Base-by-base conservation (phyloP, 1,139 yeast species). In the Protomyces lactucae-debilis region DNA sequence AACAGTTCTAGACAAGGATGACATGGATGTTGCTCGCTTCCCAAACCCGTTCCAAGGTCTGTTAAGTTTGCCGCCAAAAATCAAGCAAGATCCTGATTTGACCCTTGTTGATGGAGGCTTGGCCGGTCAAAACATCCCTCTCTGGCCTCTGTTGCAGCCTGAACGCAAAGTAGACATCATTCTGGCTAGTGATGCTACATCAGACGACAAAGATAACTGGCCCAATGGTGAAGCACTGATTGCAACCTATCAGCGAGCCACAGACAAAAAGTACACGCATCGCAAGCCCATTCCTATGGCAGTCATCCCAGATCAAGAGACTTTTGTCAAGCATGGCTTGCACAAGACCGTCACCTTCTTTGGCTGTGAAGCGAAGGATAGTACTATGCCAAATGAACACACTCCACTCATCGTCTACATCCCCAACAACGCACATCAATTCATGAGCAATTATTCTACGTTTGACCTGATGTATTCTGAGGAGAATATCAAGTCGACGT, bases 61-160 rank as follows among this genome's bases (percentile, higher is more conserved):
- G 57, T 64, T 61, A 45, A 36, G 76, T 6, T 69, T 70, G 28
- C 23, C 39, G 21, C 14, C 14, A 6, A 23, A 36, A 6, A 18
- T 32, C 9, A 21, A 16, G n/a, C 72, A 75, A 35, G 71, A 75
- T 54, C 80, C 83, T 8, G 67, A 69, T n/a, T 76, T 89, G 65
- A 82, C 77, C 72, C 78, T 90, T 67, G 91, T 85, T 35, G 97
- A 91, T 74, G 97, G 97, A 68, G 96, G 97, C 69, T 93, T 87
- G 75, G 97, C 89, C 76, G 73, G 74, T 16, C 91, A 89, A 75
- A 87, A 88, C 71, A 80, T 91, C 52, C 97, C 98, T 16, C 77
- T 89, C 53, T 78, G 82, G 65, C 97, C 97, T 36, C 79, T 90
- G 70, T 75, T 91, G 61, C 93, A 87, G 76, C 82, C 84, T 9